phyloP scores from a whole-genome alignment of 495 filamentous ascomycete genomes.

The Annulohypoxylon bovei region DNA sequence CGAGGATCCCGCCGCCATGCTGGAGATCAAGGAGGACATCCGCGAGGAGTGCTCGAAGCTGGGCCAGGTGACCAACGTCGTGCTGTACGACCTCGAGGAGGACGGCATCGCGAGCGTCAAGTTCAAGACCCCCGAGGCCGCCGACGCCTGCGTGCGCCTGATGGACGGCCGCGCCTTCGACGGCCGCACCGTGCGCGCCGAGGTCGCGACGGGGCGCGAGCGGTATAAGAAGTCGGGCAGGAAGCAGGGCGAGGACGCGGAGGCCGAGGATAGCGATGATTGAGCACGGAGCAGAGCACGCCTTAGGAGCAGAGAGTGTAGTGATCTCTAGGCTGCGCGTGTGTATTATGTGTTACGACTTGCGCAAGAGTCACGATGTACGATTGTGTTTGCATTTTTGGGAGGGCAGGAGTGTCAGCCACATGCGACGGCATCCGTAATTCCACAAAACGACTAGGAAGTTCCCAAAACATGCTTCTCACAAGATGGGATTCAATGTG shows the following conservation, averaged over 20 bases:
- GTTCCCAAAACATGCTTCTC: neutral
- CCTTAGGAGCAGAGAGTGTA: neutral
- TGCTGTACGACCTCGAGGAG: slow-evolving; percentile 87
- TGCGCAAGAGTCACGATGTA: slow-evolving; percentile 18
- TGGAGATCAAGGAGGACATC: slow-evolving; percentile 95
- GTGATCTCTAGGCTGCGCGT: neutral
- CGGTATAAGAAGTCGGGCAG: slow-evolving; percentile 75
- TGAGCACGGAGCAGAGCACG: slow-evolving; percentile 22
- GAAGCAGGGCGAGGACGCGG: slow-evolving; percentile 53
- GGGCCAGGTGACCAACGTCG: slow-evolving; percentile 88
- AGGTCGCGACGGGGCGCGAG: slow-evolving; percentile 77
- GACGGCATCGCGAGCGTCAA: slow-evolving; percentile 87
- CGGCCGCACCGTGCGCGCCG: slow-evolving; percentile 77
- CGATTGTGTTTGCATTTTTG: slow-evolving; percentile 9
- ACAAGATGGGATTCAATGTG: neutral
- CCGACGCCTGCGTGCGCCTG: slow-evolving; percentile 73
- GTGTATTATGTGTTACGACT: slow-evolving; percentile 19
- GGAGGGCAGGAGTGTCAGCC: neutral
- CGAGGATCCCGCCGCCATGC: slow-evolving; percentile 81
- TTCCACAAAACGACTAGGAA: neutral
- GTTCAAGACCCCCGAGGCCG: slow-evolving; percentile 75
- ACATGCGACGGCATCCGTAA: neutral
- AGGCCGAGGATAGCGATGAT: slow-evolving; percentile 52
- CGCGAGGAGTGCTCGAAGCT: slow-evolving; percentile 88
- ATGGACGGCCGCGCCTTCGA: slow-evolving; percentile 88